Evolutionary conservation across 2,329 filamentous ascomycete species (phyloP), one percentile per base, ranked within the genome.

Genomic region (Fusarium nurragi): DNA sequence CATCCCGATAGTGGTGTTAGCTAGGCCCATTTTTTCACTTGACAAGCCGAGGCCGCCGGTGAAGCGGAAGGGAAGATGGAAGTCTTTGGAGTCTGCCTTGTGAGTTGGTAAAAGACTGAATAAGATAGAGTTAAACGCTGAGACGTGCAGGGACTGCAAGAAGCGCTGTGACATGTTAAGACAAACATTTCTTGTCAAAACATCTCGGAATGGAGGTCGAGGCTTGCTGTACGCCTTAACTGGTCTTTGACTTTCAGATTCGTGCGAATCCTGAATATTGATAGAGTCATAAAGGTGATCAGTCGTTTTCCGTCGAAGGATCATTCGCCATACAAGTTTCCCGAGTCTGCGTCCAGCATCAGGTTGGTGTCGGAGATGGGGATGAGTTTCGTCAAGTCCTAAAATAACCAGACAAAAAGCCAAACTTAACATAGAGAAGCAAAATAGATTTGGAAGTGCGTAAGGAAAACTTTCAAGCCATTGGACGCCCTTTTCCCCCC

Each of bases 41-140:
- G 86, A 85, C 49, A 95, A 83, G n/a, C 90, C 90, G 1, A 95
- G 81, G 3, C 92, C 92, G 25, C 92, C 91, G 1, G 88, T 87
- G 72, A 93, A 93, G 61, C 83, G 77, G 71, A 90, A 86, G 0
- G 87, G 83, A 55, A 84, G 76, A 61, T 75, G 66, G 1, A 77
- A 76, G 1, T 75, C 64, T 12, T 68, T 37, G 0, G 82, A 79
- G 68, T 82, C 76, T 62, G 81, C 86, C 6, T 89, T 87, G 0
- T 90, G 88, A 0, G 90, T 90, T 1, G 91, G 92, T 41, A 94
- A 82, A 75, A 94, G 93, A 47, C 92, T 83, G 60, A 91, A 91
- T 80, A 89, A 92, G 40, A 94, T 84, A 3, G 89, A 86, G 72
- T 91, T 90, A 79, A 93, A 94, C 25, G 90, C 89, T 59, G 88